These are phyloP conservation scores for Mimosa bimucronata DNA, from an alignment of 306 rosid genomes.

Conservation along the genomic window DNA sequence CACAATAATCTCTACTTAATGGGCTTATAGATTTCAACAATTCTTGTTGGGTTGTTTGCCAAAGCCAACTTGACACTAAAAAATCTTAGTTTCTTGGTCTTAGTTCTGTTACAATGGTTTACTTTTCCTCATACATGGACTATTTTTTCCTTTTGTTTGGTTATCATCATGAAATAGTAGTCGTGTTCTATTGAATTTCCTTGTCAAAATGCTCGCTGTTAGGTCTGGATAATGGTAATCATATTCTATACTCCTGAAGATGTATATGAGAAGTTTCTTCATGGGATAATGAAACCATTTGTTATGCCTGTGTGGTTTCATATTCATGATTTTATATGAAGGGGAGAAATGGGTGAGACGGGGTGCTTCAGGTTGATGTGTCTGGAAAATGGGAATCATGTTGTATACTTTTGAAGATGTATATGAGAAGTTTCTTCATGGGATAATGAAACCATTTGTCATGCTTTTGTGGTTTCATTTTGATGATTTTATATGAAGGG, in stretches of 20 bases:
- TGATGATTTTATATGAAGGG: neutral
- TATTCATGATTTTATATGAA: neutral
- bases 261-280: slow-evolving; percentile 17
- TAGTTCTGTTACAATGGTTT: neutral
- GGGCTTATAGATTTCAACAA: neutral
- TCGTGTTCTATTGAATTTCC: neutral
- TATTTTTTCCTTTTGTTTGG: neutral
- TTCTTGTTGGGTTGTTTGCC: neutral
- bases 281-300: slow-evolving; percentile 7
- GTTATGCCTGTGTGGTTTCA: neutral
- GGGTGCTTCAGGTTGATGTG: neutral
- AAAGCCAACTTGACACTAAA: neutral
- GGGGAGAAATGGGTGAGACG: neutral
- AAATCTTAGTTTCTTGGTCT: neutral
- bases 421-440: slow-evolving; percentile 15
- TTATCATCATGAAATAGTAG: neutral
- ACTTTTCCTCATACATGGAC: neutral
- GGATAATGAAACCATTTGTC: slow-evolving; percentile 9
- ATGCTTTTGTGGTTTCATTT: neutral
- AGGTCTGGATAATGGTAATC: neutral
- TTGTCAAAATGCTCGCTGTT: neutral
- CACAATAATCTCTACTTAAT: neutral
- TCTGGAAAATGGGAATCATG: too few relatives aligned
- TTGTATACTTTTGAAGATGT: neutral
- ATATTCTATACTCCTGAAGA: neutral